Evolutionary conservation across 2,329 filamentous ascomycete genomes (phyloP).

Genomic region (Fusarium verticillioides): DNA sequence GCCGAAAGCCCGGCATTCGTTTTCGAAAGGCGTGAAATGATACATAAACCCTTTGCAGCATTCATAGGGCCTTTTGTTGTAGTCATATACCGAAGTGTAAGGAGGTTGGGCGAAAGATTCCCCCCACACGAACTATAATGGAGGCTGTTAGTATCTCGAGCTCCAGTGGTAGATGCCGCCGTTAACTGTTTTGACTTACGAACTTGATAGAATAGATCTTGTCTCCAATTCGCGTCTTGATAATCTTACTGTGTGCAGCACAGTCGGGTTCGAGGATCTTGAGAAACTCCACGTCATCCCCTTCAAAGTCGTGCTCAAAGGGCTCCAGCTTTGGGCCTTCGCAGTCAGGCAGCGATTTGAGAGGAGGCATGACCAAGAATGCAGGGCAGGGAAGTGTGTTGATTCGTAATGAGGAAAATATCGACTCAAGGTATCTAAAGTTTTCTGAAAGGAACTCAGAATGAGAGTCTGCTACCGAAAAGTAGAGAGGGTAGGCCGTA

Average conservation of each 20-base stretch:
- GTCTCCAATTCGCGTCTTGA: neutral
- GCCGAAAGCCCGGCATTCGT: slow-evolving; percentile 16
- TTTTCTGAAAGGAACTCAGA: neutral
- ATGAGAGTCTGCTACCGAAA: neutral
- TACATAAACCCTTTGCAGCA: no score
- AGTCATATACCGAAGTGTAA: neutral
- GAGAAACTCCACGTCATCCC: neutral
- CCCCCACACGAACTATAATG: neutral
- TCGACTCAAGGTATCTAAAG: neutral
- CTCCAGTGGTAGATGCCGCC: neutral
- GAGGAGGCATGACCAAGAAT: neutral
- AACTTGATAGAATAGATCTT: neutral
- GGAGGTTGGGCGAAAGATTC: neutral
- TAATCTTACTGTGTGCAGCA: neutral
- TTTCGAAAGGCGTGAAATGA: slow-evolving; percentile 12
- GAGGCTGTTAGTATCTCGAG: neutral
- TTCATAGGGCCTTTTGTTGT: neutral
- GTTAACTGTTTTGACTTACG: neutral
- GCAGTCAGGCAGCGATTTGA: neutral
- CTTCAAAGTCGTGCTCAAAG: neutral
- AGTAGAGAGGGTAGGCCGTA: neutral
- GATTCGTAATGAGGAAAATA: neutral
- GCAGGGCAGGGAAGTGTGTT: neutral
- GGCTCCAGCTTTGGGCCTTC: neutral
- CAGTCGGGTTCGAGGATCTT: neutral